phyloP scores from a whole-genome alignment of 75 land plant species.

The Gnetum montanum region DNA sequence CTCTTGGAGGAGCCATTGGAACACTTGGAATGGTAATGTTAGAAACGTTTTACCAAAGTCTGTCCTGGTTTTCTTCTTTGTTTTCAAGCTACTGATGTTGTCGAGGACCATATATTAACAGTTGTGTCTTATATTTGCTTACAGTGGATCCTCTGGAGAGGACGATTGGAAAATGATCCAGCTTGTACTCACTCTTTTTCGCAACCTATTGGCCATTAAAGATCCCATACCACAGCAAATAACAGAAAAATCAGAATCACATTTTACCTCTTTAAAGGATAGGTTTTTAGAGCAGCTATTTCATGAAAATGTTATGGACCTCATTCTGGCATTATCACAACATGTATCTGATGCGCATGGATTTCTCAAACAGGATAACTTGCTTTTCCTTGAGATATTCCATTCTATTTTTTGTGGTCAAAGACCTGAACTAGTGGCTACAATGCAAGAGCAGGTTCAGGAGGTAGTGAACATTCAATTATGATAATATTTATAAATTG shows the following conservation, averaged over 20 bases:
- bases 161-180: constrained; percentile 95
- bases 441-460: constrained; percentile 8
- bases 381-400: constrained; percentile 72
- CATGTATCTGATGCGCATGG: constrained; percentile 46
- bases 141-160: constrained; percentile 66
- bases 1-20: constrained; percentile 80
- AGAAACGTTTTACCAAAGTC: no score
- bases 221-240: constrained; percentile 52
- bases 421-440: constrained; percentile 65
- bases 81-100: no score
- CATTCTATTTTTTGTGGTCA: constrained; percentile 76
- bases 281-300: constrained; percentile 73
- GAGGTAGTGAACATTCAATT: constrained; percentile 31
- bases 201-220: constrained; percentile 78
- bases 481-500: background rate
- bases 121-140: no score
- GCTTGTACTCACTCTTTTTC: constrained; percentile 77
- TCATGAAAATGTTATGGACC: constrained; percentile 83
- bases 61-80: no score
- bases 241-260: constrained; percentile 39
- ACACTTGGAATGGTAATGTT: constrained; percentile 66
- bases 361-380: constrained; percentile 62
- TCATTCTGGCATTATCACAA: constrained; percentile 74
- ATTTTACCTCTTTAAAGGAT: constrained; percentile 51
- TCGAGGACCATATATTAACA: no score